Conservation (phyloP, 1,284 basidiomycete genomes). For the Irpex sp. region DNA sequence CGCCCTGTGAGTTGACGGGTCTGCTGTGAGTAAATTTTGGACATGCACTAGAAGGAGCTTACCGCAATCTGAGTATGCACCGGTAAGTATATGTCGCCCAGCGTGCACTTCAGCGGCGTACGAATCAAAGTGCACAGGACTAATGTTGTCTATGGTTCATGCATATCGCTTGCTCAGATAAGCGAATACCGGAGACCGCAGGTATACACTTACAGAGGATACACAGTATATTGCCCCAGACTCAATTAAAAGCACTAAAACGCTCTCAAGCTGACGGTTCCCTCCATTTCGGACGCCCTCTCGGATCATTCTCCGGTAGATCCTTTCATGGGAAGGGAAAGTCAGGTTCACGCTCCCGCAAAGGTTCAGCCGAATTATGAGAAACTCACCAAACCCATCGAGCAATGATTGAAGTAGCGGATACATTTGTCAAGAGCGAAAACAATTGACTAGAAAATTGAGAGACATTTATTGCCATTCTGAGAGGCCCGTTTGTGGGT, state of each 20-base stretch:
- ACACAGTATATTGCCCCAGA: neutral
- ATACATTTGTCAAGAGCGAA: neutral
- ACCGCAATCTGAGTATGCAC: neutral
- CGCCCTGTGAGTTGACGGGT: neutral
- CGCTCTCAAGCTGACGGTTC: neutral
- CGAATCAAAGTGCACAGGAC: too few species aligned
- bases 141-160: neutral
- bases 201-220: neutral
- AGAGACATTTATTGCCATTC: neutral
- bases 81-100: neutral
- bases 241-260: neutral
- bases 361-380: neutral
- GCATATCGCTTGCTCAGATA: neutral
- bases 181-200: neutral
- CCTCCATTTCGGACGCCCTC: neutral
- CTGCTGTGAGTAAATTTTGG: neutral
- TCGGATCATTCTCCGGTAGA: neutral
- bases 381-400: neutral
- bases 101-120: neutral
- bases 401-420: neutral
- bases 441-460: neutral
- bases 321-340: neutral
- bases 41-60: neutral
- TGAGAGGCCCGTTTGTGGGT: neutral
- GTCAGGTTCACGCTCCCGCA: neutral